Percentiles rank a stretch among this genome's conserved stretches.
Conservation (phyloP, 305 asterid species). For the Fraxinus ornus region DNA sequence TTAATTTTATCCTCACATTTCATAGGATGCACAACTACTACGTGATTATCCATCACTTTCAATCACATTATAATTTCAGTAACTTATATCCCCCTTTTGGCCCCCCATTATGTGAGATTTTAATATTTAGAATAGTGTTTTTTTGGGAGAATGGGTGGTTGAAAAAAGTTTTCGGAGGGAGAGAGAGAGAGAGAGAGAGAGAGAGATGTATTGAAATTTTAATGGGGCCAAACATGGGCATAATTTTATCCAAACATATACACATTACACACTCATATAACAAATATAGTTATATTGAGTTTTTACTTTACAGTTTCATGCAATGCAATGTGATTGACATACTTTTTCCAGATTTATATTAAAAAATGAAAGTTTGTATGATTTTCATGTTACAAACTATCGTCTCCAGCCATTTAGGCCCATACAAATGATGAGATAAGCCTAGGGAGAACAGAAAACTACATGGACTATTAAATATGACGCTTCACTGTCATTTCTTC, state of each 20-base stretch:
- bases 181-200: no score
- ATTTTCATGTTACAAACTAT: neutral
- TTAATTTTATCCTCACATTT: no score
- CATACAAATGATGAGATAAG: neutral
- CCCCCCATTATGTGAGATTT: no score
- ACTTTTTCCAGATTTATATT: neutral
- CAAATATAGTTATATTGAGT: neutral
- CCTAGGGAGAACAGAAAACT: neutral
- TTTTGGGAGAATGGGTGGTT: no score
- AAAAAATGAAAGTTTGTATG: neutral
- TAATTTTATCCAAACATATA: no score
- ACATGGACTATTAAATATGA: neutral
- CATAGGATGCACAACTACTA: no score
- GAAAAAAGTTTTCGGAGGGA: no score
- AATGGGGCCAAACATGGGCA: no score
- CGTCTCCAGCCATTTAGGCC: neutral
- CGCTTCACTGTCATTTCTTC: neutral
- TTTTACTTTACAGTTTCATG: neutral
- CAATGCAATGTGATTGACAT: neutral
- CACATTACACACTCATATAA: neutral
- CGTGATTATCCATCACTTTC: no score
- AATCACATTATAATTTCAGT: neutral
- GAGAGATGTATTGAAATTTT: no score
- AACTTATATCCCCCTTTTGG: no score
- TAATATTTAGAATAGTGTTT: no score